phyloP scores from a whole-genome alignment of 139 green algal species.

The Chlorella sorokiniana region DNA sequence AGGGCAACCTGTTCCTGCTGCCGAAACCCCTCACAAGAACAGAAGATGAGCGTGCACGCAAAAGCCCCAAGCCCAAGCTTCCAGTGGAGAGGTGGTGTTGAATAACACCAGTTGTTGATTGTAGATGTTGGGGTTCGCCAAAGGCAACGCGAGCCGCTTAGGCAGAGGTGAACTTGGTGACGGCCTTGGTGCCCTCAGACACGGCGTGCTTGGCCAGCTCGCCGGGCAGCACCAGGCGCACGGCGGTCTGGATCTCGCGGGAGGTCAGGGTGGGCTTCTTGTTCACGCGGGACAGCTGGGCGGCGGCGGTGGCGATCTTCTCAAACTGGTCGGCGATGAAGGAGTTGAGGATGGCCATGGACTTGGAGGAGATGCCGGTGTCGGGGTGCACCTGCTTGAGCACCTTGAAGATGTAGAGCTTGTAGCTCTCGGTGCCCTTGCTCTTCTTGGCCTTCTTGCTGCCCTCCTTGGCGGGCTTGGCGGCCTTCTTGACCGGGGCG shows the following conservation, averaged over 20 bases:
- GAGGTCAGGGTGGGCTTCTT: constrained; percentile 92
- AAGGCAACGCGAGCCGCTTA: too few species aligned
- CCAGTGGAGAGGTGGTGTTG: too few species aligned
- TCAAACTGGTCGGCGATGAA: constrained; percentile 82
- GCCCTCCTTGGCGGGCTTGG: too few species aligned
- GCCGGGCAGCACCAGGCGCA: constrained; percentile 76
- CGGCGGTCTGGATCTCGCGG: constrained; percentile 90
- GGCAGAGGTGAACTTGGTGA: constrained; percentile 1
- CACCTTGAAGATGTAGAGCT: constrained; percentile 54
- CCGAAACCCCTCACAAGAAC: too few species aligned
- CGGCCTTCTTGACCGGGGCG: too few species aligned
- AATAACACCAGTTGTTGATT: too few species aligned
- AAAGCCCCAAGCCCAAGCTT: too few species aligned
- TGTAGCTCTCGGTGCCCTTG: constrained; percentile 47
- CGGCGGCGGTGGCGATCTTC: constrained; percentile 86
- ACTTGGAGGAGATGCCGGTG: constrained; percentile 84
- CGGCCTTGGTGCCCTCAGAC: not conserved
- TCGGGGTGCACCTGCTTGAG: constrained; percentile 87
- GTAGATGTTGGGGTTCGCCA: too few species aligned
- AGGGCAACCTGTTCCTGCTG: too few species aligned
- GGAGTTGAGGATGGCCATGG: constrained; percentile 86
- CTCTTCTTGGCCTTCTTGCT: constrained; percentile 37
- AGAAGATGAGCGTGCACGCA: too few species aligned
- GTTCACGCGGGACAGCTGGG: constrained; percentile 73
- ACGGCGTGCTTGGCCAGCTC: constrained; percentile 75